Conservation (phyloP, 148 eudicot species). For the Vaccinium corymbosum region DNA sequence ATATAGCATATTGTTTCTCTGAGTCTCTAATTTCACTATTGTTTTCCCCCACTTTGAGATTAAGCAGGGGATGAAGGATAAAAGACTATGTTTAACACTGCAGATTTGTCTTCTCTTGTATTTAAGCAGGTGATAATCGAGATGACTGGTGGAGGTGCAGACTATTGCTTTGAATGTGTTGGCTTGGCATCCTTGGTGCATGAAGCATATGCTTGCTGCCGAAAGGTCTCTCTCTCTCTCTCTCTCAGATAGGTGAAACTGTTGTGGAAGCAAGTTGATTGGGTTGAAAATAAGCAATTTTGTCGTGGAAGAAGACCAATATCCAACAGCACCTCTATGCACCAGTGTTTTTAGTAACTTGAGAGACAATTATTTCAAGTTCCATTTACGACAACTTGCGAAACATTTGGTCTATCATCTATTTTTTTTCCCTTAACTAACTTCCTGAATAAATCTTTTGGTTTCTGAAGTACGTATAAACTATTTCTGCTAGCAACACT, state of each 20-base stretch:
- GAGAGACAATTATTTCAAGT: not conserved
- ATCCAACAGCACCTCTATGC: not conserved
- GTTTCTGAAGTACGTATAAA: not conserved
- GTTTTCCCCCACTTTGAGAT: not conserved
- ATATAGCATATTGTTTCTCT: not conserved
- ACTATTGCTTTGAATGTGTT: conserved; percentile 91
- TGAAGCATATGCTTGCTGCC: conserved; percentile 76
- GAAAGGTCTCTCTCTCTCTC: conserved; percentile 47
- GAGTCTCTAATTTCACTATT: not conserved
- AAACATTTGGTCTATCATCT: not conserved
- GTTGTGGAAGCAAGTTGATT: not conserved
- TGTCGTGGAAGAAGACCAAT: not conserved
- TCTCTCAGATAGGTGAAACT: not conserved
- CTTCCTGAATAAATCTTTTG: conserved; percentile 1
- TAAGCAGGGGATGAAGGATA: conserved; percentile 3
- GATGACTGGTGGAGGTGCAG: conserved; percentile 92
- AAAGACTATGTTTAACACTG: not conserved
- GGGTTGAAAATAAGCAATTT: not conserved
- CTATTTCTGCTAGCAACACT: not conserved
- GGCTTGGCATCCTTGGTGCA: conserved; percentile 70
- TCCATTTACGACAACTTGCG: not conserved
- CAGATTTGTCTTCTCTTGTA: not conserved
- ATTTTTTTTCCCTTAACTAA: not conserved
- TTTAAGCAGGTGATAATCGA: conserved; percentile 55
- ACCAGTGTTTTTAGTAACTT: not conserved